phyloP scores from a whole-genome alignment of 192 early-diverging fungal genomes.

The Backusella macrospora region DNA sequence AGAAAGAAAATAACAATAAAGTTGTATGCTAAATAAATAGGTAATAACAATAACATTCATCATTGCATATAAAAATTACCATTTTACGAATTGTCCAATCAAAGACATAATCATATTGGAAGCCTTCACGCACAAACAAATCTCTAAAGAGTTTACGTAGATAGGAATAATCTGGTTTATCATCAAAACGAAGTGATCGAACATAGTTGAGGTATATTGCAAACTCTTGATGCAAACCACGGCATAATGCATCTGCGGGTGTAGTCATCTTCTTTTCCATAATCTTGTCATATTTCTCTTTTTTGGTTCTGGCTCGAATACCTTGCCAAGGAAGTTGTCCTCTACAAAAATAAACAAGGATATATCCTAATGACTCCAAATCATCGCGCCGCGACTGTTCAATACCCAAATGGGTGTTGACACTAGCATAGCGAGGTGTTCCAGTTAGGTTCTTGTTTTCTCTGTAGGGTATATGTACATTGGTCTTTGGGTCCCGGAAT shows the following conservation, averaged over 20 bases:
- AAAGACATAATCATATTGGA: constrained; percentile 88
- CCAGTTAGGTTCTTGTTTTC: constrained; percentile 93
- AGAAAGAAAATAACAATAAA: not conserved
- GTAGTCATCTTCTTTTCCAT: constrained; percentile 96
- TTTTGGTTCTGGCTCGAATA: constrained; percentile 85
- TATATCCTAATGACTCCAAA: constrained; percentile 87
- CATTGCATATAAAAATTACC: constrained; percentile 32
- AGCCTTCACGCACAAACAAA: constrained; percentile 82
- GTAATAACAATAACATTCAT: not conserved
- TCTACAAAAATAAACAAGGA: constrained; percentile 90
- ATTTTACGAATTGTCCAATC: constrained; percentile 86
- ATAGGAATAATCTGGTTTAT: constrained; percentile 93
- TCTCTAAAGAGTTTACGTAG: constrained; percentile 85
- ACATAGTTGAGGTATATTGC: constrained; percentile 87
- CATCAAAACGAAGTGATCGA: constrained; percentile 83
- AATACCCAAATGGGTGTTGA: constrained; percentile 83
- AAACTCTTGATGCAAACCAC: constrained; percentile 84
- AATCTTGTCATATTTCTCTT: constrained; percentile 94
- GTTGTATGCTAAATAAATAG: not conserved
- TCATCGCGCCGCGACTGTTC: constrained; percentile 92
- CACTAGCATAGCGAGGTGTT: constrained; percentile 89
- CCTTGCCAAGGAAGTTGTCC: constrained; percentile 93
- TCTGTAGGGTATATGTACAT: constrained; percentile 88
- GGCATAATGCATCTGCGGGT: constrained; percentile 79
- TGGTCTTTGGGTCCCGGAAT: constrained; percentile 83